Conservation (phyloP, 2,329 filamentous ascomycete genomes). For the Fusarium clavum region DNA sequence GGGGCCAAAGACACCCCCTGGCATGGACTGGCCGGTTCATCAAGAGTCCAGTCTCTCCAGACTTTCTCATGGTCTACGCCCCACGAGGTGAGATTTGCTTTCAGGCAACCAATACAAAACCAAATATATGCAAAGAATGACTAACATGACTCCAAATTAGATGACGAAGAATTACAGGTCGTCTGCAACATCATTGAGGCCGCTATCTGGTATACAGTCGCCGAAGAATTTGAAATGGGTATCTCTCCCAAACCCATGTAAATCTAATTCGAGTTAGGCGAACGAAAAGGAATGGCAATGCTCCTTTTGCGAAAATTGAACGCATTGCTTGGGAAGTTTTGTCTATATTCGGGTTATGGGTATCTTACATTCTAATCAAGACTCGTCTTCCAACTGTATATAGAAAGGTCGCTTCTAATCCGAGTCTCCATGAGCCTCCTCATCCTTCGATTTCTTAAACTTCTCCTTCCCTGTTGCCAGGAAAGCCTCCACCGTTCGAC, state of each 20-base stretch:
- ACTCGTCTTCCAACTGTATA: slow-evolving; percentile 8
- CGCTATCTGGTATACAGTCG: slow-evolving; percentile 74
- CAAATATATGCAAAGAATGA: neutral
- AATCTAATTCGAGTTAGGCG: slow-evolving; percentile 6
- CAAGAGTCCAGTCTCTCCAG: slow-evolving; percentile 74
- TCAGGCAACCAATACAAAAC: slow-evolving; percentile 4
- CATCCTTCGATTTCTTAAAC: slow-evolving; percentile 75
- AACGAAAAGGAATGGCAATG: neutral
- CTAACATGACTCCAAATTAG: slow-evolving; percentile 46
- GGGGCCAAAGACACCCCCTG: slow-evolving; percentile 79
- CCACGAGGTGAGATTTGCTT: slow-evolving; percentile 64
- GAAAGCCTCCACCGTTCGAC: slow-evolving; percentile 76
- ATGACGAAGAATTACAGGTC: slow-evolving; percentile 73
- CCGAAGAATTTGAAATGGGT: slow-evolving; percentile 57
- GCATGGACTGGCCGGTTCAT: slow-evolving; percentile 73
- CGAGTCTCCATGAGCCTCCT: slow-evolving; percentile 59
- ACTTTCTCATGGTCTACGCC: slow-evolving; percentile 87
- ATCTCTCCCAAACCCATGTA: slow-evolving; percentile 24
- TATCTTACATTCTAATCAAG: slow-evolving; percentile 45
- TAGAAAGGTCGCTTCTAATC: slow-evolving; percentile 39
- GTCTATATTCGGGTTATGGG: slow-evolving; percentile 35
- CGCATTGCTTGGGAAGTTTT: slow-evolving; percentile 6
- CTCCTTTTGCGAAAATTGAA: neutral
- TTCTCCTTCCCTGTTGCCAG: slow-evolving; percentile 77
- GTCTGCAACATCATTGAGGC: slow-evolving; percentile 78